Conservation (phyloP, 2,329 filamentous ascomycete genomes). For the Phialophora tarda region DNA sequence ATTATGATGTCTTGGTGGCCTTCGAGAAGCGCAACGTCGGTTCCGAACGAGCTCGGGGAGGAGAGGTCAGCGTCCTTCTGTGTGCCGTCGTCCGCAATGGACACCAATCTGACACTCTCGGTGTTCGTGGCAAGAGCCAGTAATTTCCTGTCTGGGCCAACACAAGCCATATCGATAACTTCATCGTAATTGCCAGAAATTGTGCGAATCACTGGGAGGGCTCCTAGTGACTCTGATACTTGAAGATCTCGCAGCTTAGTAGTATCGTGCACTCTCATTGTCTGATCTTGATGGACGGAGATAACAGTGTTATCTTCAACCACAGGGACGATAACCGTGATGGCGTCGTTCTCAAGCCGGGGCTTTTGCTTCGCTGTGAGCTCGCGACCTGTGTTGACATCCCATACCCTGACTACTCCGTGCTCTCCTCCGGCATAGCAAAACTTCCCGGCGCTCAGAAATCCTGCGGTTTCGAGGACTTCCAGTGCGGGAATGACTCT, state of each 20-base stretch:
- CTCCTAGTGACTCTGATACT: constrained; percentile 47
- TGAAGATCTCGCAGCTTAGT: constrained; percentile 48
- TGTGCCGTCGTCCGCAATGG: constrained; percentile 56
- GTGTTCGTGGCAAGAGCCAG: constrained; percentile 93
- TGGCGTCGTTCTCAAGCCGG: constrained; percentile 66
- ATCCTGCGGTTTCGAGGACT: constrained; percentile 81
- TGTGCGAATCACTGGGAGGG: constrained; percentile 67
- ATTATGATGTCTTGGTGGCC: constrained; percentile 97
- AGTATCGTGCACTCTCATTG: constrained; percentile 74
- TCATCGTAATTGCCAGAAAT: constrained; percentile 98
- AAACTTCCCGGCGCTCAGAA: constrained; percentile 71
- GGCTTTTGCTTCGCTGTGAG: constrained; percentile 74
- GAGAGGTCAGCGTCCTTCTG: constrained; percentile 22
- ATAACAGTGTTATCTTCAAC: constrained; percentile 57
- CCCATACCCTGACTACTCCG: constrained; percentile 83
- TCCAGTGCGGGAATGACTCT: constrained; percentile 85
- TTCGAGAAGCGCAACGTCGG: constrained; percentile 82
- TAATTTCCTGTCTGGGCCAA: constrained; percentile 78
- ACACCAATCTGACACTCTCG: constrained; percentile 88
- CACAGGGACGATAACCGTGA: constrained; percentile 74
- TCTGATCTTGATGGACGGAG: constrained; percentile 87
- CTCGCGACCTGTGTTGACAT: constrained; percentile 75
- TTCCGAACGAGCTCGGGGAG: constrained; percentile 66
- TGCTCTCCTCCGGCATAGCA: constrained; percentile 86
- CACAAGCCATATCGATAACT: constrained; percentile 90